A percentile compares a stretch with the other conserved stretches of the same genome.
Conservation (phyloP, 176 grass and related monocot genomes). For the Rhynchospora pubera region DNA sequence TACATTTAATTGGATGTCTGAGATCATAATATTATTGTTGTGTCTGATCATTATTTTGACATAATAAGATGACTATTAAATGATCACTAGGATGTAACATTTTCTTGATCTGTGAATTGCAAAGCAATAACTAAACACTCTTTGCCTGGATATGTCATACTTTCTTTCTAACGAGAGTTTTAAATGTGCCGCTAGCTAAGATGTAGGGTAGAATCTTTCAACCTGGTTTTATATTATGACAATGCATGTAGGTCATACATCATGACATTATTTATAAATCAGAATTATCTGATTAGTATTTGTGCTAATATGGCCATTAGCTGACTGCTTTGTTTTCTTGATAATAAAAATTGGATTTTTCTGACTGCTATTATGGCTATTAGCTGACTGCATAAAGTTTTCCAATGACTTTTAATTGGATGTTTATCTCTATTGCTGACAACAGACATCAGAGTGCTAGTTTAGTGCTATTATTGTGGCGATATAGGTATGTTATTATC, state of each 20-base stretch:
- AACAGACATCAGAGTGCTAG: conserved; percentile 4
- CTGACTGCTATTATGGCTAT: not conserved
- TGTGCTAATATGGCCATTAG: not conserved
- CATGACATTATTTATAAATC: not conserved
- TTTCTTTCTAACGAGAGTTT: not conserved
- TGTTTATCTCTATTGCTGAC: not conserved
- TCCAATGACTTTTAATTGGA: not conserved
- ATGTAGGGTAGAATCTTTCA: not conserved
- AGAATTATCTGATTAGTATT: not conserved
- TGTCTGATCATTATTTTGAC: not conserved
- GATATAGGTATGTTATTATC: conserved; percentile 8
- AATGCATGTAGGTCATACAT: not conserved
- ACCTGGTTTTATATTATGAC: not conserved
- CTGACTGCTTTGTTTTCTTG: not conserved
- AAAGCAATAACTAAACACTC: not conserved
- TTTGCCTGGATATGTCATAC: not conserved
- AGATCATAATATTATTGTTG: not conserved
- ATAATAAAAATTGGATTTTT: not conserved
- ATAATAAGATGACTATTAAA: not conserved
- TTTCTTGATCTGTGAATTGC: not conserved
- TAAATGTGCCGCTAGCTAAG: not conserved
- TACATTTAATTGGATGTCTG: not conserved
- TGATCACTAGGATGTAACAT: not conserved
- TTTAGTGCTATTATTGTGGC: not conserved
- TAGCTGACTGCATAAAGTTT: not conserved